Evolutionary conservation across 2,329 filamentous ascomycete genomes (phyloP).

Genomic region (Leptosphaerulina australis): DNA sequence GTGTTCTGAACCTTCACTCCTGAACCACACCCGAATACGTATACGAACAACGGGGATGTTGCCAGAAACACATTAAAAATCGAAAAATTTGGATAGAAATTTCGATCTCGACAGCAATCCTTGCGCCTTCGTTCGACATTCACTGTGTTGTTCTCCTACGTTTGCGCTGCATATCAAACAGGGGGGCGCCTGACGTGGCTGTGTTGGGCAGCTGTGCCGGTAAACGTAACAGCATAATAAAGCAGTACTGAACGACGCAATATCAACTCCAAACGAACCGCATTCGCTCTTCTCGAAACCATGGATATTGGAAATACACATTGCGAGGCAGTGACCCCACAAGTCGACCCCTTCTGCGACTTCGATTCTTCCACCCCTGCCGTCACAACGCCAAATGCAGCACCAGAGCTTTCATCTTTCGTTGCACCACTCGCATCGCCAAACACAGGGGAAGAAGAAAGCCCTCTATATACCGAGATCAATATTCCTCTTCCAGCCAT

Average conservation of each 20-base stretch:
- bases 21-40: background rate
- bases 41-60: constrained; percentile 7
- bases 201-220: constrained; percentile 6
- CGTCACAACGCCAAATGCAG: constrained; percentile 6
- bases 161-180: constrained; percentile 5
- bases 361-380: constrained; percentile 7
- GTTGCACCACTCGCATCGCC: constrained; percentile 1
- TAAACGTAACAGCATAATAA: background rate
- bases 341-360: constrained; percentile 7
- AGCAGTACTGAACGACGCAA: background rate
- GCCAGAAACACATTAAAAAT: background rate
- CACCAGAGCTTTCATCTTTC: constrained; percentile 3
- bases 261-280: too few relatives aligned
- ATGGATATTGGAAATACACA: constrained; percentile 13
- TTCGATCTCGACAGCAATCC: background rate
- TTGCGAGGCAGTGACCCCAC: constrained; percentile 5
- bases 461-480: constrained; percentile 44
- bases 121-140: background rate
- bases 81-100: background rate
- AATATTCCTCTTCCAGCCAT: constrained; percentile 40
- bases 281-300: background rate
- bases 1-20: background rate
- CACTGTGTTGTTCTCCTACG: background rate
- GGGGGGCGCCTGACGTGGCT: constrained; percentile 17
- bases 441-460: constrained; percentile 26